Percentiles rank a stretch among this genome's conserved stretches.
These are phyloP conservation scores for Rhinocladiella mackenziei DNA, from an alignment of 2,329 filamentous ascomycete species.

Conservation along the genomic window DNA sequence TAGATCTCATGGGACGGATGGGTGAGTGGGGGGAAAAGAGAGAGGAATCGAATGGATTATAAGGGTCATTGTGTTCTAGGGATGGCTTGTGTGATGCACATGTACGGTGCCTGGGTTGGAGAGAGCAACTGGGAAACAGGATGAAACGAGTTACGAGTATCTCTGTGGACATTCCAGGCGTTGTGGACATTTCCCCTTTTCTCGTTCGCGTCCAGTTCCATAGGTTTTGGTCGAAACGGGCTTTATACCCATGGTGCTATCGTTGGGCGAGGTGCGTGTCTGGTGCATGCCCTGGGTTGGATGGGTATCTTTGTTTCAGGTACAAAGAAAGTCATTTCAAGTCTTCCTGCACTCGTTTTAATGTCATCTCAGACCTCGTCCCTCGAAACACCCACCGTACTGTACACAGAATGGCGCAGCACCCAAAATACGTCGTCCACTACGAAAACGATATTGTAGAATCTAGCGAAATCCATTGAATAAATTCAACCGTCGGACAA, in stretches of 20 bases:
- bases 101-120: slow-evolving; percentile 11
- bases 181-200: slow-evolving; percentile 2
- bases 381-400: too few relatives aligned
- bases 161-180: slow-evolving; percentile 11
- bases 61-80: neutral
- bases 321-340: slow-evolving; percentile 11
- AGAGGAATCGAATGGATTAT: neutral
- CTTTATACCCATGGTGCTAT: slow-evolving; percentile 17
- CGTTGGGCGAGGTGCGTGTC: slow-evolving; percentile 2
- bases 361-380: too few relatives aligned
- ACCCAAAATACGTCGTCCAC: too few relatives aligned
- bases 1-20: slow-evolving; percentile 20
- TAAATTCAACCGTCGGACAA: too few relatives aligned
- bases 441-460: too few relatives aligned
- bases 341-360: neutral
- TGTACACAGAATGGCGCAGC: too few relatives aligned
- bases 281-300: slow-evolving; percentile 11
- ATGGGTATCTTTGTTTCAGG: slow-evolving; percentile 8
- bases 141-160: slow-evolving; percentile 20
- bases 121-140: slow-evolving; percentile 3
- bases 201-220: slow-evolving; percentile 3
- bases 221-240: slow-evolving; percentile 7
- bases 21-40: neutral
- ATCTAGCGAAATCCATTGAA: too few relatives aligned
- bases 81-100: slow-evolving; percentile 1